Evolutionary conservation across 73 alveolate genomes (phyloP), one percentile per base, ranked within the genome.

Genomic region (Stentor roeselii): DNA sequence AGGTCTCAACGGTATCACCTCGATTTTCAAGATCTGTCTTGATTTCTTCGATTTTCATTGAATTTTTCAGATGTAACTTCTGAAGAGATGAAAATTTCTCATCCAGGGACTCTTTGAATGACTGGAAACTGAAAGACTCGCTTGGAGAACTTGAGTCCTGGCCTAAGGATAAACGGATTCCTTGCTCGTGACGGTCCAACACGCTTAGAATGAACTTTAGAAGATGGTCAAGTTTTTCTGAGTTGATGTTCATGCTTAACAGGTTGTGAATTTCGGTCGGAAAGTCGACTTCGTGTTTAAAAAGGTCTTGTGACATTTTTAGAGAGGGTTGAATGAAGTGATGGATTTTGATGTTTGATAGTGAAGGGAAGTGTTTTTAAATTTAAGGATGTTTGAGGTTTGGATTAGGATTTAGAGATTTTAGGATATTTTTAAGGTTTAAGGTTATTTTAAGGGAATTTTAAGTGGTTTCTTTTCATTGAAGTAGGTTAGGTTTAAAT

Each of bases 141-240:
- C 75, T 34, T 38, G 42, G 42, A 59, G 76, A 41, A 75, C 82
- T 41, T 35, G 39, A 59, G 39, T 36, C 67, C 36, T 39, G 32
- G 60, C 86, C 21, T 36, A 75, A 35, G 74, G 60, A 4, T 59
- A 59, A 35, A 27, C 37, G 21, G 37, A 67, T 15, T 15, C 80
- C 80, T 21, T 67, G n/a, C 41, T 67, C 80, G 37, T 67, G 80
- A 15, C 80, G 37, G 27, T 67, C 34, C 27, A 67, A 40, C 21
- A 32, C 50, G 11, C 34, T 40, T 14, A 67, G 15, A n/a, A 67
- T 67, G 80, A 67, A 67, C 41, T 34, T 36, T 34, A 67, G 14
- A 30, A 67, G 27, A 11, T n/a, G 14, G 27, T 67, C 42, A 11
- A 67, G 37, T 2, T 67, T 67, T 15, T 67, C 80, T 14, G 21